These are phyloP conservation scores for Aschersonia sp. DNA, from an alignment of 2,329 filamentous ascomycete genomes.

Conservation along the genomic window DNA sequence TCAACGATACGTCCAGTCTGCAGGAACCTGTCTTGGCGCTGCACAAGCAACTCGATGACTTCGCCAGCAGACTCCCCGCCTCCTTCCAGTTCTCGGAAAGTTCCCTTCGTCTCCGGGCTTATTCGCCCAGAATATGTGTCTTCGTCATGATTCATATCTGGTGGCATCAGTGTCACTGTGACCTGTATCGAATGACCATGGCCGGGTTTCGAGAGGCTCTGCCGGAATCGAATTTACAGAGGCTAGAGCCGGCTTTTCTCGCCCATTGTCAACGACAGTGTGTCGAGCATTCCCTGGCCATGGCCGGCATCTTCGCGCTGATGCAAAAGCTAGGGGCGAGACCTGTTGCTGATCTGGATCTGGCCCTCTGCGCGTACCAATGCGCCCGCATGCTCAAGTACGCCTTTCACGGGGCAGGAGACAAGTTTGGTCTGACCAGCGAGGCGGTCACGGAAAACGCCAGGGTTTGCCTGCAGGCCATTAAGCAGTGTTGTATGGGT, in stretches of 20 bases:
- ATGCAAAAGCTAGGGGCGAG: constrained; percentile 35
- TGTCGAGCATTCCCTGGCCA: constrained; percentile 37
- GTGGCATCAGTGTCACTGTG: constrained; percentile 44
- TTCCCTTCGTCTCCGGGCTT: constrained; percentile 39
- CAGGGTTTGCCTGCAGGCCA: constrained; percentile 33
- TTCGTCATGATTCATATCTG: constrained; percentile 46
- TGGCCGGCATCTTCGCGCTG: constrained; percentile 39
- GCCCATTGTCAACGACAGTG: constrained; percentile 34
- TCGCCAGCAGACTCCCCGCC: constrained; percentile 35
- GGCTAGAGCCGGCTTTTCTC: constrained; percentile 33
- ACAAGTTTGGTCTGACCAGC: constrained; percentile 26
- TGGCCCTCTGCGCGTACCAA: constrained; percentile 40
- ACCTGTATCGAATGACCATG: constrained; percentile 39
- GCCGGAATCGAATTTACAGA: constrained; percentile 25
- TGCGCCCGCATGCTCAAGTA: constrained; percentile 39
- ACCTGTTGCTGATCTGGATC: constrained; percentile 38
- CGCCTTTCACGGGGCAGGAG: constrained; percentile 28
- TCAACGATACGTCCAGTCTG: constrained; percentile 26
- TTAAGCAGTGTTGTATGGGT: constrained; percentile 34
- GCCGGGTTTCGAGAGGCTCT: constrained; percentile 36
- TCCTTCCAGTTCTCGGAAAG: constrained; percentile 44
- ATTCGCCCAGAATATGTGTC: constrained; percentile 40
- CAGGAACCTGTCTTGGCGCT: constrained; percentile 27
- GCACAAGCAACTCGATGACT: constrained; percentile 35
- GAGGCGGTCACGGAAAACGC: constrained; percentile 34